Base-by-base conservation (phyloP, 2,329 filamentous ascomycete species). In the Aureobasidium subglaciale region DNA sequence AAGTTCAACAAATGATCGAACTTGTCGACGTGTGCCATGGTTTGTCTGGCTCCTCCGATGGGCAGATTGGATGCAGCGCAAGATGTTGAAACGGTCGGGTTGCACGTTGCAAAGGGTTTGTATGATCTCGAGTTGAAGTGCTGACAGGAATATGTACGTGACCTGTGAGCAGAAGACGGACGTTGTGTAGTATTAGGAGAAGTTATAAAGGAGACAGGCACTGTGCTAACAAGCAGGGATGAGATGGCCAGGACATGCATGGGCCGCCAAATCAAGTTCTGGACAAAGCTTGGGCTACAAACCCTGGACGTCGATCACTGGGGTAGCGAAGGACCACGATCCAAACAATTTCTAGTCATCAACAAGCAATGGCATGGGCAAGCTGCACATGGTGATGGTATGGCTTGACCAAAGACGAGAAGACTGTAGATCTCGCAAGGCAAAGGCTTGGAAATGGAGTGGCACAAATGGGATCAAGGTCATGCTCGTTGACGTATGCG, bases 1-100 rank as follows among this genome's bases (percentile, higher is more conserved):
- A 91, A 89, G 68, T 92, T 92, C 63, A 85, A 72, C 49, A 91
- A 77, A 52, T 78, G 78, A 57, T 84, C 75, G 61, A 86, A 67
- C 37, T n/a, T 63, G 53, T 46, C 41, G 20, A 29, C 29, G 15
- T 55, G 52, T 35, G 38, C 52, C 52, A 55, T 55, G 40, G n/a
- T 20, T 27, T 22, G 11, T 35, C 16, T 16, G 20, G 3, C 30
- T 32, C 3, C 34, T 27, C 16, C 3, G 10, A 9, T 34, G 15
- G 6, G 27, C 16, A n/a, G 6, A 8, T 18, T 9, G 43, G 5
- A 3, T 24, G 30, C 18, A 20, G 18, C 9, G 22, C 27, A 11
- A 22, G 9, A 20, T 5, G 27, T 45, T 30, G 30, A 7, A 35
- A 48, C 20, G 20, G 15, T 30, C 6, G 18, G 41, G n/a, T 29